Evolutionary conservation across 176 grass and related monocot genomes (phyloP).

Genomic region (Carex parvula): DNA sequence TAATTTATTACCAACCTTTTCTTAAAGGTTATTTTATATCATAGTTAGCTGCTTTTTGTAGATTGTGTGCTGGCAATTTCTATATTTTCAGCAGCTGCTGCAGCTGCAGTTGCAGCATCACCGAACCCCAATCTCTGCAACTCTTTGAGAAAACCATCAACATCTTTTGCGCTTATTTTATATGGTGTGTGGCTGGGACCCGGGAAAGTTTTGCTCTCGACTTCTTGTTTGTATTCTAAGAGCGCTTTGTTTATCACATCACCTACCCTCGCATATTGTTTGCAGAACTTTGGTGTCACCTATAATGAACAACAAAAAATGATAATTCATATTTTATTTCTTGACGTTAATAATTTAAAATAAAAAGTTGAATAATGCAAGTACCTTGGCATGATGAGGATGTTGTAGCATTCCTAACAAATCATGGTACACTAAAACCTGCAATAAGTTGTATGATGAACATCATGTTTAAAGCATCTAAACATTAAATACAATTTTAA

Average conservation of each 20-base stretch:
- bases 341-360: background rate
- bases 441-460: conserved; percentile 15
- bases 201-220: conserved; percentile 58
- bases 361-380: background rate
- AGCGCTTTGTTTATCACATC: conserved; percentile 68
- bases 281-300: conserved; percentile 98
- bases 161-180: conserved; percentile 54
- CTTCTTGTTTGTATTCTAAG: conserved; percentile 73
- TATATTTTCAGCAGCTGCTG: conserved; percentile 43
- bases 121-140: conserved; percentile 78
- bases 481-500: background rate
- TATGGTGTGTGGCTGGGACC: conserved; percentile 68
- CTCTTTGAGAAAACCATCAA: conserved; percentile 53
- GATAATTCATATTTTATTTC: background rate
- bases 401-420: conserved; percentile 89
- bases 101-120: conserved; percentile 67
- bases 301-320: conserved; percentile 6
- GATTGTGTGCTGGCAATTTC: conserved; percentile 27
- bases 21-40: background rate
- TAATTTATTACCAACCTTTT: background rate
- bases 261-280: conserved; percentile 61
- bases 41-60: conserved; percentile 25
- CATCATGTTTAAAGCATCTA: background rate
- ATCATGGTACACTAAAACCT: conserved; percentile 97
- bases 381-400: conserved; percentile 90